Evolutionary conservation across 2,329 filamentous ascomycete species (phyloP).

Genomic region (Cordyceps cateniannulata): DNA sequence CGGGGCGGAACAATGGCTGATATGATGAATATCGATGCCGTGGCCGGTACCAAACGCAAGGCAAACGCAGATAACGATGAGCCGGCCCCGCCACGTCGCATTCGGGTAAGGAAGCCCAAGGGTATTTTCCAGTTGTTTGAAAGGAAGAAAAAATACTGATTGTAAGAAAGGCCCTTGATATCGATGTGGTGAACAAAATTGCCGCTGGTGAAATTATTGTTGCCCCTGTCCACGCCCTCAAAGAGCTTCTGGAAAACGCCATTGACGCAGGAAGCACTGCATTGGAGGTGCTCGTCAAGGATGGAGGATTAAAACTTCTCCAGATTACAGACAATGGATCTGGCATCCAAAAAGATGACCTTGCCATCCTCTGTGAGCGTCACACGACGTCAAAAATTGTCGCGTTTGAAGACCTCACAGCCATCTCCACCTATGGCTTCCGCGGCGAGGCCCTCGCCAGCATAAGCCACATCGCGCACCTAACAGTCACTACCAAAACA

Average conservation of each 20-base stretch:
- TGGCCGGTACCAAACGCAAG: constrained; percentile 44
- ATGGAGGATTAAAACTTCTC: constrained; percentile 87
- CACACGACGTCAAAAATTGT: constrained; percentile 97
- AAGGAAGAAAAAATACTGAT: neutral
- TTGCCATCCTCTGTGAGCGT: constrained; percentile 86
- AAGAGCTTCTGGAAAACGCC: constrained; percentile 94
- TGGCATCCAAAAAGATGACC: constrained; percentile 91
- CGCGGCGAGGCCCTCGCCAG: constrained; percentile 92
- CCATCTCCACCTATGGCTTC: constrained; percentile 95
- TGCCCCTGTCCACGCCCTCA: constrained; percentile 89
- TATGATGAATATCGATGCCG: constrained; percentile 38
- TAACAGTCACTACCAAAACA: constrained; percentile 91
- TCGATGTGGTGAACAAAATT: constrained; percentile 96
- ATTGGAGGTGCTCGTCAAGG: constrained; percentile 86
- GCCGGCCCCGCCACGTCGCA: constrained; percentile 39
- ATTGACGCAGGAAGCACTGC: constrained; percentile 95
- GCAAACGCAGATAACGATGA: constrained; percentile 32
- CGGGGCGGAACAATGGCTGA: constrained; percentile 25
- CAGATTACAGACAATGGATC: constrained; percentile 98
- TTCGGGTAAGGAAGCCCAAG: constrained; percentile 34
- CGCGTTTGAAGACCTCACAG: constrained; percentile 82
- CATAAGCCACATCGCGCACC: constrained; percentile 96
- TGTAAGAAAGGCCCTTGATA: constrained; percentile 65
- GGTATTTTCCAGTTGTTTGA: neutral
- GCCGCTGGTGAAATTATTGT: constrained; percentile 98